Evolutionary conservation across 129 eudicot genomes (phyloP).

Genomic region (Escallonia rubra): DNA sequence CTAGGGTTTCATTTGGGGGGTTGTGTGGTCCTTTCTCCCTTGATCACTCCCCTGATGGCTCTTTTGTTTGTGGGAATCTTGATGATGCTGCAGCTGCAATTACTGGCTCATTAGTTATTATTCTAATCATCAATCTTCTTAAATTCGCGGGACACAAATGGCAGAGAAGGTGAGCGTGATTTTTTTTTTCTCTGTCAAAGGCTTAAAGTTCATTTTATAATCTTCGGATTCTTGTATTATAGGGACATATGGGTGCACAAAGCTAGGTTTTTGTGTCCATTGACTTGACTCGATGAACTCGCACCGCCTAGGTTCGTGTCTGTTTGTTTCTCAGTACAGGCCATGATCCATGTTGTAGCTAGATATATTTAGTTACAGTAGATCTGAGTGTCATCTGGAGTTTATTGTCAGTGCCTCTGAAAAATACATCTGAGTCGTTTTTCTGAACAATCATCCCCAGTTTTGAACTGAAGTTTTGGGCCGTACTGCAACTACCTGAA

Average conservation of each 20-base stretch:
- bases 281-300: too few species aligned
- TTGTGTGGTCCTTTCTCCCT: constrained; percentile 6
- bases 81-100: constrained; percentile 86
- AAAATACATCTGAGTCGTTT: not conserved
- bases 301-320: too few species aligned
- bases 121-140: not conserved
- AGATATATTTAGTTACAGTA: not conserved
- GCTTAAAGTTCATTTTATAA: not conserved
- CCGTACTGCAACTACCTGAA: not conserved
- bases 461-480: not conserved
- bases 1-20: constrained; percentile 32
- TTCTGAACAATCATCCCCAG: not conserved
- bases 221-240: not conserved
- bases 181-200: not conserved
- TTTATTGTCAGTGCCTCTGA: not conserved
- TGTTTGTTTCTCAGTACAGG: too few species aligned
- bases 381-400: not conserved
- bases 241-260: not conserved
- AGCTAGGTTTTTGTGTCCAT: not conserved
- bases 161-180: not conserved
- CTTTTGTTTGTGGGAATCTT: constrained; percentile 53
- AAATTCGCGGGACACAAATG: not conserved
- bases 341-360: constrained; percentile 2
- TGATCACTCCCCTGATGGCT: constrained; percentile 9
- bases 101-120: constrained; percentile 15